Percentiles rank a stretch among this genome's conserved stretches.
phyloP scores from a whole-genome alignment of 345 rosid genomes.

The Brassica rapa region DNA sequence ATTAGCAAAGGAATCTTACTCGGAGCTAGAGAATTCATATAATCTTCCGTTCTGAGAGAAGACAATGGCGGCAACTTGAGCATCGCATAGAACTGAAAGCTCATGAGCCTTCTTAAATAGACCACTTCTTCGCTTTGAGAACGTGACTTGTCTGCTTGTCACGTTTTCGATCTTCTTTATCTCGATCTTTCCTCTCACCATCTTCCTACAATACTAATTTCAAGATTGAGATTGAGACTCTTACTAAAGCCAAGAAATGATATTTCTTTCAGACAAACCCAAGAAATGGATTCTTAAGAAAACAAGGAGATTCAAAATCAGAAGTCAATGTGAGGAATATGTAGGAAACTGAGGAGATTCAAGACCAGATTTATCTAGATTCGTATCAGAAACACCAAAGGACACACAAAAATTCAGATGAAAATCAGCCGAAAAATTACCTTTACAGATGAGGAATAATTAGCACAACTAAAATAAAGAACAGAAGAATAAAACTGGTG shows the following conservation, averaged over 20 bases:
- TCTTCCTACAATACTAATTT: conserved; percentile 29
- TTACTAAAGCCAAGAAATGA: not conserved
- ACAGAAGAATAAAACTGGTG: not conserved
- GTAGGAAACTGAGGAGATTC: conserved; percentile 5
- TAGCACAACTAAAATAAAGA: not conserved
- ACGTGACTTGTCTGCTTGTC: conserved; percentile 64
- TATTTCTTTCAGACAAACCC: not conserved
- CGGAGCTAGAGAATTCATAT: conserved; percentile 49
- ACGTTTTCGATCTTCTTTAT: conserved; percentile 60
- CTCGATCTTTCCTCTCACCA: conserved; percentile 69
- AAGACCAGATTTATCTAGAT: conserved; percentile 22
- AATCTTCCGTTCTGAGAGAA: conserved; percentile 61
- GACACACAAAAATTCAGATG: not conserved
- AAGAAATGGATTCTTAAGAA: not conserved
- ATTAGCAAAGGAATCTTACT: conserved; percentile 40
- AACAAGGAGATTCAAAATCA: conserved; percentile 29
- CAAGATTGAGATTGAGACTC: conserved; percentile 29
- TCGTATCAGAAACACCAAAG: not conserved
- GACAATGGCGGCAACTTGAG: conserved; percentile 54
- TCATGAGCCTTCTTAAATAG: conserved; percentile 63
- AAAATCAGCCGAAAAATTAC: conserved; percentile 12
- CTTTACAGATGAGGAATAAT: not conserved
- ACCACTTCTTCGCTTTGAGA: conserved; percentile 60
- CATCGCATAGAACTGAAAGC: conserved; percentile 69
- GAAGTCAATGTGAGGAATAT: conserved; percentile 27